Evolutionary conservation across 2,329 filamentous ascomycete species (phyloP).

Genomic region (Tolypocladium paradoxum): DNA sequence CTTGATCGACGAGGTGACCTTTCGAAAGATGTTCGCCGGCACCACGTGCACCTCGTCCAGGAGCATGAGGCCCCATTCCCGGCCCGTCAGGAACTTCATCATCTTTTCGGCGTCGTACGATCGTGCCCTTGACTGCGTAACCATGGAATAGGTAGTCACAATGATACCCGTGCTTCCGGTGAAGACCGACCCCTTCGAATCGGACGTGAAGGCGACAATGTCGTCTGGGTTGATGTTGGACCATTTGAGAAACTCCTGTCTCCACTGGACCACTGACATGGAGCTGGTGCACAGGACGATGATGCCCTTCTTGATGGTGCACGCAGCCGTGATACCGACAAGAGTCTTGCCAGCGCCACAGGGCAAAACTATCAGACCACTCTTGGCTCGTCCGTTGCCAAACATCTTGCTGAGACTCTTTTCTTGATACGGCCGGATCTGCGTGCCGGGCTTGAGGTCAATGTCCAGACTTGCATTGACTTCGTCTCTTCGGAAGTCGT

Average conservation of each 20-base stretch:
- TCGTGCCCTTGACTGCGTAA: conserved; percentile 78
- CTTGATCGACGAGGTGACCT: conserved; percentile 86
- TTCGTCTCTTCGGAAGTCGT: conserved; percentile 89
- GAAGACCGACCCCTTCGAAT: conserved; percentile 72
- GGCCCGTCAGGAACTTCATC: conserved; percentile 82
- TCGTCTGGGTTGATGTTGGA: conserved; percentile 89
- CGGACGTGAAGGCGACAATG: conserved; percentile 89
- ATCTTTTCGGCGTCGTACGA: conserved; percentile 93
- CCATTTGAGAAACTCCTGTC: conserved; percentile 95
- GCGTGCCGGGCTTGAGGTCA: conserved; percentile 77
- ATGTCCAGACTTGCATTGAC: conserved; percentile 88
- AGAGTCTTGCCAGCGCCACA: conserved; percentile 96
- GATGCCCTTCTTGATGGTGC: conserved; percentile 92
- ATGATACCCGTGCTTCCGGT: conserved; percentile 88
- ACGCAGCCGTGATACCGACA: conserved; percentile 95
- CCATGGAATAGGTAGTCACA: conserved; percentile 97
- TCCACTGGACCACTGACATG: conserved; percentile 97
- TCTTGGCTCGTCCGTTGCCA: conserved; percentile 92
- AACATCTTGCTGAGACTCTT: conserved; percentile 99
- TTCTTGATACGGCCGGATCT: conserved; percentile 92
- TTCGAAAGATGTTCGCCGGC: conserved; percentile 90
- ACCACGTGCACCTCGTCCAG: conserved; percentile 97
- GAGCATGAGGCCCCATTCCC: conserved; percentile 96
- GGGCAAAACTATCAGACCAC: conserved; percentile 91
- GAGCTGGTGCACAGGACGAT: conserved; percentile 94